phyloP scores from a whole-genome alignment of 768 basidiomycete species.

The Termitomyces titanicus region DNA sequence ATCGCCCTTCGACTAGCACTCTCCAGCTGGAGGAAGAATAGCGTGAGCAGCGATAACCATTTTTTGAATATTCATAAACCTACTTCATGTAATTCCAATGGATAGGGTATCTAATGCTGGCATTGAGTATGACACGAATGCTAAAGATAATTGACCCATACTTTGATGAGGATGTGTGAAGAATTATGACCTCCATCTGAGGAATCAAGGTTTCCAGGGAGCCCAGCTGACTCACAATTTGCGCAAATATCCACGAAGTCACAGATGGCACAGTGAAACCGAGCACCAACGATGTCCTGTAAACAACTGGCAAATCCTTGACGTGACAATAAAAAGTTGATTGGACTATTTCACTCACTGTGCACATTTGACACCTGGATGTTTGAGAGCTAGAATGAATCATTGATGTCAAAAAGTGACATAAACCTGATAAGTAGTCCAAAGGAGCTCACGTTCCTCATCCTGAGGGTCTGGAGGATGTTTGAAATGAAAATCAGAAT shows the following conservation, averaged over 20 bases:
- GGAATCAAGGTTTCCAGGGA: slow-evolving; percentile 79
- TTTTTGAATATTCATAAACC: slow-evolving; percentile 5
- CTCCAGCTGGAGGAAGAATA: slow-evolving; percentile 36
- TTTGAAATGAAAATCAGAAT: slow-evolving; percentile 31
- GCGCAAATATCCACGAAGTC: slow-evolving; percentile 81
- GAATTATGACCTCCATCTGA: slow-evolving; percentile 76
- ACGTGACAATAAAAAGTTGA: not conserved
- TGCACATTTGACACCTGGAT: slow-evolving; percentile 80
- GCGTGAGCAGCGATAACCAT: not conserved
- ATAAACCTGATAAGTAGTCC: not conserved
- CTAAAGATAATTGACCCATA: slow-evolving; percentile 19
- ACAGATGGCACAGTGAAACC: slow-evolving; percentile 92
- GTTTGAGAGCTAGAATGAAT: slow-evolving; percentile 63
- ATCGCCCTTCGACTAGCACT: slow-evolving; percentile 73
- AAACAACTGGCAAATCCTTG: slow-evolving; percentile 54
- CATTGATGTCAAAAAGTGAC: not conserved
- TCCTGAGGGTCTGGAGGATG: slow-evolving; percentile 40
- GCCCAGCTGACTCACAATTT: slow-evolving; percentile 82
- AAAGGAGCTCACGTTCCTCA: slow-evolving; percentile 53
- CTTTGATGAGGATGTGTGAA: slow-evolving; percentile 94
- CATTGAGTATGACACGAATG: slow-evolving; percentile 1
- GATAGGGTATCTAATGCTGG: slow-evolving; percentile 76
- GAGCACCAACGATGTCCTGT: slow-evolving; percentile 86
- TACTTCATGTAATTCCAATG: slow-evolving; percentile 69
- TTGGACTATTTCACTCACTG: slow-evolving; percentile 53